Evolutionary conservation across 202 grass and related monocot genomes (phyloP).

Genomic region (Bolboschoenoplectus hybrid): DNA sequence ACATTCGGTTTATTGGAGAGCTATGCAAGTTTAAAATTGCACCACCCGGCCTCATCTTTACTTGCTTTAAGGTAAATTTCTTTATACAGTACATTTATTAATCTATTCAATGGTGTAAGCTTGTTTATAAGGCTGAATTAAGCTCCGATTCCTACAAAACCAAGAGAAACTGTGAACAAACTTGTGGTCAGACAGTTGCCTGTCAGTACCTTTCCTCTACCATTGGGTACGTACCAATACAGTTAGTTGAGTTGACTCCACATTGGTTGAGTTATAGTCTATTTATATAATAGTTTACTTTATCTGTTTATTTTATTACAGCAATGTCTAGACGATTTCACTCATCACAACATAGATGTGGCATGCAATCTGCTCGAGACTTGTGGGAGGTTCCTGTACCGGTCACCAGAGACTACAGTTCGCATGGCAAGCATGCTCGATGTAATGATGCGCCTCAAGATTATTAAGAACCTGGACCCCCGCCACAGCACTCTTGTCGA

Average conservation of each 20-base stretch:
- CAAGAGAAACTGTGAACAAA: slow-evolving; percentile 16
- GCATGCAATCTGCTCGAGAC: slow-evolving; percentile 97
- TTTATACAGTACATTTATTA: not conserved
- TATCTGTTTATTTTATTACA: slow-evolving; percentile 44
- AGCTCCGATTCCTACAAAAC: not conserved
- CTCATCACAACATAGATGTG: slow-evolving; percentile 98
- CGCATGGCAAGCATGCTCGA: slow-evolving; percentile 95
- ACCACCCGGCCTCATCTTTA: slow-evolving; percentile 76
- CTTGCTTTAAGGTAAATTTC: slow-evolving; percentile 86
- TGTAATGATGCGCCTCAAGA: slow-evolving; percentile 94
- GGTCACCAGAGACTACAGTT: slow-evolving; percentile 90
- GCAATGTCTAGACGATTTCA: slow-evolving; percentile 98
- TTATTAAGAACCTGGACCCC: slow-evolving; percentile 90
- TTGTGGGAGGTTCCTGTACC: slow-evolving; percentile 89
- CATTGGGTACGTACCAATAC: not conserved
- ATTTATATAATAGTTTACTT: slow-evolving; percentile 32
- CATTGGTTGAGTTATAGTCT: slow-evolving; percentile 14
- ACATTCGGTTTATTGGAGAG: slow-evolving; percentile 98
- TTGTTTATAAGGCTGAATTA: not conserved
- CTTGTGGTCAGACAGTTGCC: not conserved
- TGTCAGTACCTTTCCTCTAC: not conserved
- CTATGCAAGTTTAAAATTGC: slow-evolving; percentile 99
- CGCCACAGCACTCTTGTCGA: slow-evolving; percentile 95
- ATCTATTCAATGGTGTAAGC: not conserved
- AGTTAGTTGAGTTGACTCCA: slow-evolving; percentile 12